These are phyloP conservation scores for Sporormia fimetaria DNA, from an alignment of 495 filamentous ascomycete genomes.

Conservation along the genomic window DNA sequence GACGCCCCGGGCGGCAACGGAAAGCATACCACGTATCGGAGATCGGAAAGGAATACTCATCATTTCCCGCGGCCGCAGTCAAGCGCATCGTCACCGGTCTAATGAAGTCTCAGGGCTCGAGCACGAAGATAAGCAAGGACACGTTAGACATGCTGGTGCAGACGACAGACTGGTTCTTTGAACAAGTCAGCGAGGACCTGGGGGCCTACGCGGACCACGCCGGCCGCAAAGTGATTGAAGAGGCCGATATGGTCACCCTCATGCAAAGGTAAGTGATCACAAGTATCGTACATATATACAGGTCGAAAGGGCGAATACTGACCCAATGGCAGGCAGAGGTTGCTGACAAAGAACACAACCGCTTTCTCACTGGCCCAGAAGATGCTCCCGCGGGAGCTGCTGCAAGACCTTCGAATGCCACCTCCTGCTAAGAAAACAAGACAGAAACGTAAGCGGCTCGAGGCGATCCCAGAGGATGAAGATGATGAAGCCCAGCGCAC, in stretches of 20 bases:
- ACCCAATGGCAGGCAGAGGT: slow-evolving; percentile 54
- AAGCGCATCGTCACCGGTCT: slow-evolving; percentile 67
- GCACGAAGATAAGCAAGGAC: slow-evolving; percentile 57
- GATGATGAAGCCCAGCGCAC: too few relatives aligned
- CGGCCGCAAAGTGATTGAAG: slow-evolving; percentile 72
- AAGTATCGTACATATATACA: slow-evolving; percentile 26
- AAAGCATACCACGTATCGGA: slow-evolving; percentile 52
- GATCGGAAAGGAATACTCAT: slow-evolving; percentile 63
- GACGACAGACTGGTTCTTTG: slow-evolving; percentile 80
- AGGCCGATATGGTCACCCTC: slow-evolving; percentile 66
- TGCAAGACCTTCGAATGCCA: slow-evolving; percentile 69
- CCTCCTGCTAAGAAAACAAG: slow-evolving; percentile 36
- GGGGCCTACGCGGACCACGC: slow-evolving; percentile 71
- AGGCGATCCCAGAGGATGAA: slow-evolving; percentile 28
- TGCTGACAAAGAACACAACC: slow-evolving; percentile 58
- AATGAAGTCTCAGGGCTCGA: slow-evolving; percentile 48
- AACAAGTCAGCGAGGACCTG: slow-evolving; percentile 70
- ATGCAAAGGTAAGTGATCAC: slow-evolving; percentile 59
- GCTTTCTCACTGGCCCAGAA: slow-evolving; percentile 73
- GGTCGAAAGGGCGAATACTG: slow-evolving; percentile 17
- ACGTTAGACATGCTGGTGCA: slow-evolving; percentile 61
- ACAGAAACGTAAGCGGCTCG: slow-evolving; percentile 33
- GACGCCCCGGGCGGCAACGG: slow-evolving; percentile 29
- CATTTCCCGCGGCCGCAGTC: slow-evolving; percentile 56
- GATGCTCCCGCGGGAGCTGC: slow-evolving; percentile 67